Base-by-base conservation (phyloP, 192 early-diverging fungal genomes). In the Coemansia erecta region DNA sequence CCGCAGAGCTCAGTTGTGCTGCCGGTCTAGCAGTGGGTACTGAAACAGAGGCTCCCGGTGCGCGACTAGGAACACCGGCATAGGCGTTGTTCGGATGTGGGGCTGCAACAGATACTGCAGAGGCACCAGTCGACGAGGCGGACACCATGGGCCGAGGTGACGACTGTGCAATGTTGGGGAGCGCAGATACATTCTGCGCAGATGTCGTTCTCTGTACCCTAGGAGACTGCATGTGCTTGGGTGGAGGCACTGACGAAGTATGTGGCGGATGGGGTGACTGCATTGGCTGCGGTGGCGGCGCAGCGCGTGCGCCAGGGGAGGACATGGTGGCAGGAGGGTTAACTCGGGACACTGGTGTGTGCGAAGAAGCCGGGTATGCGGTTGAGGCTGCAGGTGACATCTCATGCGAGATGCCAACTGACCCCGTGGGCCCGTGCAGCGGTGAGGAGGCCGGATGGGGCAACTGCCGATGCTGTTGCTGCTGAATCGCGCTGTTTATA, bases 251-350 rank as follows among this genome's bases (percentile, higher is more conserved):
- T 13, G 77, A 80, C 4, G 67, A 49, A 0, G 77, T 57, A 52
- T 67, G 60, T 42, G 73, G 77, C 33, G 63, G 49, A 19, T 61
- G 66, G 2, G 72, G 67, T 33, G 71, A 66, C 56, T 80, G 77
- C 56, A 63, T 66, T 37, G 35, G 35, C 35, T 37, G 35, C 37
- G 39, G 54, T 12, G 69, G 47, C 13, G 63, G 28, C 8, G 44
- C 63, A 4, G 67, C 26, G n/a, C 71, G 66, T 14, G 71, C 57
- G 21, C 64, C 60, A 5, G 70, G 77, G n/a, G 77, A 73, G 2
- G 71, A 49, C 46, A 73, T 33, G 9, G 58, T 31, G n/a, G 58
- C 42, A 31, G 58, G 63, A 14, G 48, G 60, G 13, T 62, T 58
- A 33, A 66, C 55, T n/a, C 71, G 70, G 12, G 66, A 37, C 47